phyloP scores from a whole-genome alignment of 371 early-diverging fungal genomes.

The Mucor circinelloides region DNA sequence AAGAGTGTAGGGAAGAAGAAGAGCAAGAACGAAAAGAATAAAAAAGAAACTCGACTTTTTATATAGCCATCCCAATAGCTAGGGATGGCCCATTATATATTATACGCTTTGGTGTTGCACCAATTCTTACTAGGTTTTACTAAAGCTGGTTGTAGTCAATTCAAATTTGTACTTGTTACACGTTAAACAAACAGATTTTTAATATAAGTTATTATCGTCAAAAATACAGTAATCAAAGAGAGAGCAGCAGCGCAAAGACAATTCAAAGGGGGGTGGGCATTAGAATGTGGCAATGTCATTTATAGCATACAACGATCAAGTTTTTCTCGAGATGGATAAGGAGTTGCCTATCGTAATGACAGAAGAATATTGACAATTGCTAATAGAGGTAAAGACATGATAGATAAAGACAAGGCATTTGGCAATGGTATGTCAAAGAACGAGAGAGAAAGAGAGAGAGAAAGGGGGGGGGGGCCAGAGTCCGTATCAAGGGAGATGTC shows the following conservation, averaged over 20 bases:
- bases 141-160: background rate
- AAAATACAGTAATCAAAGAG: background rate
- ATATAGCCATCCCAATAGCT: background rate
- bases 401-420: background rate
- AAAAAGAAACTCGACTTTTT: background rate
- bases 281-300: conserved; percentile 1
- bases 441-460: background rate
- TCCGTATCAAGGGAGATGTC: background rate
- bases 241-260: background rate
- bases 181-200: background rate
- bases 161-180: conserved; percentile 3
- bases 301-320: background rate
- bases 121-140: background rate
- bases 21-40: background rate
- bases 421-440: background rate
- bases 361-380: background rate
- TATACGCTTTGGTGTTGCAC: background rate
- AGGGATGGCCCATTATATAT: background rate
- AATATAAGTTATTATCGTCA: conserved; percentile 1
- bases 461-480: background rate
- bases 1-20: background rate
- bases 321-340: background rate
- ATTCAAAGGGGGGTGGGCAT: background rate
- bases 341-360: background rate
- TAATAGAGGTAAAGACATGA: background rate